These are phyloP conservation scores for Pichiaceae sp. DNA, from an alignment of 1,139 yeast species.

Conservation along the genomic window DNA sequence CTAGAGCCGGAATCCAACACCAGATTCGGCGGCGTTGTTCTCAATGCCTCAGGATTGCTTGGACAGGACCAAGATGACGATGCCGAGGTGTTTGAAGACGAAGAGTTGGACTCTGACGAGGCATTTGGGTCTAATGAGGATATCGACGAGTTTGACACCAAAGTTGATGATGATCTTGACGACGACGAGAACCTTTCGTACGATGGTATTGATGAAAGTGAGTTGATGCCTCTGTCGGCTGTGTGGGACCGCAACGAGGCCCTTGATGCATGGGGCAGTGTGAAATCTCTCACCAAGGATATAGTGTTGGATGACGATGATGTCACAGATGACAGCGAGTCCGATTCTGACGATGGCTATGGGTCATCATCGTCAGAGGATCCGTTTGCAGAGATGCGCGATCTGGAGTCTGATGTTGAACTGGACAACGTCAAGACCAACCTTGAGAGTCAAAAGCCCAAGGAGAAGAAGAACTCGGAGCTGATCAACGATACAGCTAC, in stretches of 20 bases:
- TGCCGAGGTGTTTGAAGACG: constrained; percentile 25
- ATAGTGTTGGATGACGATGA: constrained; percentile 24
- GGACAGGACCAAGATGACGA: constrained; percentile 15
- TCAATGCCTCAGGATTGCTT: constrained; percentile 24
- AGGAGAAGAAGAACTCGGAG: constrained; percentile 30
- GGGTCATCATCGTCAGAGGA: constrained; percentile 5
- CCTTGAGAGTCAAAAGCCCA: constrained; percentile 23
- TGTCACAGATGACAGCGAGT: constrained; percentile 12
- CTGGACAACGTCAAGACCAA: constrained; percentile 21
- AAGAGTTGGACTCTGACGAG: constrained; percentile 40
- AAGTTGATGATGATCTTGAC: constrained; percentile 27
- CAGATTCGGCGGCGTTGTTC: constrained; percentile 27
- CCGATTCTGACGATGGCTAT: constrained; percentile 18
- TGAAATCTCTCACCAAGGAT: constrained; percentile 20
- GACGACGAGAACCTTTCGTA: constrained; percentile 36
- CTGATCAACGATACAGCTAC: constrained; percentile 45
- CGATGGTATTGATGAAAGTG: constrained; percentile 58
- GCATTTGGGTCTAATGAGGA: constrained; percentile 73
- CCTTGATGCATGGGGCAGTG: constrained; percentile 36
- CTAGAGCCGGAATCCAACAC: constrained; percentile 4
- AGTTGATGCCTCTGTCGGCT: constrained; percentile 68
- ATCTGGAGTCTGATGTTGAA: constrained; percentile 18
- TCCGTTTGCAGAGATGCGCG: constrained; percentile 20
- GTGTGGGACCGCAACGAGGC: constrained; percentile 82
- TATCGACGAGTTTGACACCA: constrained; percentile 57